A percentile compares a stretch with the other conserved stretches of the same genome.
phyloP scores from a whole-genome alignment of 495 filamentous ascomycete species.

The Alectoria sarmentosa region DNA sequence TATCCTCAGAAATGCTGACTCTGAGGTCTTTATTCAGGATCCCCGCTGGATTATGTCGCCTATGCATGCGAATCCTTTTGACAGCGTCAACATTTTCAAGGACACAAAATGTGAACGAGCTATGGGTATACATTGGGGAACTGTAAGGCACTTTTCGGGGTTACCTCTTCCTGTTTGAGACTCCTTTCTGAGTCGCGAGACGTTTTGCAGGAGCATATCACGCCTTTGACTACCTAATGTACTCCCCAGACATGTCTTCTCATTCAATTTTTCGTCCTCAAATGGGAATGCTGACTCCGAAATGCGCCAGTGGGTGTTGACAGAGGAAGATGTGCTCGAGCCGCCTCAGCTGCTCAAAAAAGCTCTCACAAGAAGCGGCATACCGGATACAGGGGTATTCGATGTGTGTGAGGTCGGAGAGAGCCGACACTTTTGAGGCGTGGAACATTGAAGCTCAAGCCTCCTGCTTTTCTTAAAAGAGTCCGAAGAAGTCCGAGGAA shows the following conservation, averaged over 20 bases:
- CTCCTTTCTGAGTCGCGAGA: not conserved
- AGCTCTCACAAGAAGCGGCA: constrained; percentile 61
- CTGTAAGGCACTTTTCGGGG: not conserved
- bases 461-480: not conserved
- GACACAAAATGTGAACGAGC: constrained; percentile 80
- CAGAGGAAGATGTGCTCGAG: constrained; percentile 77
- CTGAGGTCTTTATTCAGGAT: constrained; percentile 20
- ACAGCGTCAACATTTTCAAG: constrained; percentile 82
- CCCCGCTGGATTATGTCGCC: constrained; percentile 69
- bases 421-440: constrained; percentile 63
- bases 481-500: not conserved
- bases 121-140: constrained; percentile 85
- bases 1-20: not conserved
- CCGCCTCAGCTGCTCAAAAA: constrained; percentile 68
- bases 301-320: constrained; percentile 51
- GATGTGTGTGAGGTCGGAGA: constrained; percentile 85
- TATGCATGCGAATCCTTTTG: constrained; percentile 84
- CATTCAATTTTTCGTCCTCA: not conserved
- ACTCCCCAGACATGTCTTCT: not conserved
- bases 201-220: not conserved
- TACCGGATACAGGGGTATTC: constrained; percentile 75
- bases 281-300: not conserved
- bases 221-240: too few species aligned
- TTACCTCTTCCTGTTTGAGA: not conserved
- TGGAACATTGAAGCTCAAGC: not conserved